phyloP scores from a whole-genome alignment of 2,329 filamentous ascomycete genomes.

The Zasmidium angulare region DNA sequence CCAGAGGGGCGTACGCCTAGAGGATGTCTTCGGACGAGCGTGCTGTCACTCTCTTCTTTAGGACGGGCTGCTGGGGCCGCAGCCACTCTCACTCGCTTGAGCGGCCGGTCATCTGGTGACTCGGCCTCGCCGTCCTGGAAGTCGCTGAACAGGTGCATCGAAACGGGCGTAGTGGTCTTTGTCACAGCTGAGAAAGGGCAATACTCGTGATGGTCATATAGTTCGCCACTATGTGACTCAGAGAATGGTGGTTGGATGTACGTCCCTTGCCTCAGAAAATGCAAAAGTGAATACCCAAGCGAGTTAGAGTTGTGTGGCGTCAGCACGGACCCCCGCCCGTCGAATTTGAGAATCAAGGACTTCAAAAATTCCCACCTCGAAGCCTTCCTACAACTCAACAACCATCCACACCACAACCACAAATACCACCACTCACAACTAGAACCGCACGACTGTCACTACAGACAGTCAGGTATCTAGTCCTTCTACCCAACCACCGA shows the following conservation, averaged over 20 bases:
- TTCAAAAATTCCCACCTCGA: constrained; percentile 23
- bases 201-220: neutral
- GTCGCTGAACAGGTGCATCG: neutral
- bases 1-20: constrained; percentile 82
- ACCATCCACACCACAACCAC: constrained; percentile 28
- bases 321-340: neutral
- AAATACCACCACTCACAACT: constrained; percentile 28
- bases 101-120: constrained; percentile 17
- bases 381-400: constrained; percentile 1
- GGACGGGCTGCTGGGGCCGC: constrained; percentile 1
- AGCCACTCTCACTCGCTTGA: constrained; percentile 18
- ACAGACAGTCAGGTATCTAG: constrained; percentile 51
- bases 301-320: neutral
- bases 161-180: neutral
- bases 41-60: constrained; percentile 35
- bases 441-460: constrained; percentile 47
- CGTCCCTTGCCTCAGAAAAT: neutral
- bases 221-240: neutral
- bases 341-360: neutral
- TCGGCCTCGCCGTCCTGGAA: constrained; percentile 4
- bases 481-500: constrained; percentile 32
- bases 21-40: constrained; percentile 70
- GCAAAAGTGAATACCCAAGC: neutral
- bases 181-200: neutral
- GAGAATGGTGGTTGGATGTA: neutral